Evolutionary conservation across 2,329 filamentous ascomycete species (phyloP).

Genomic region (Fusarium sp.): DNA sequence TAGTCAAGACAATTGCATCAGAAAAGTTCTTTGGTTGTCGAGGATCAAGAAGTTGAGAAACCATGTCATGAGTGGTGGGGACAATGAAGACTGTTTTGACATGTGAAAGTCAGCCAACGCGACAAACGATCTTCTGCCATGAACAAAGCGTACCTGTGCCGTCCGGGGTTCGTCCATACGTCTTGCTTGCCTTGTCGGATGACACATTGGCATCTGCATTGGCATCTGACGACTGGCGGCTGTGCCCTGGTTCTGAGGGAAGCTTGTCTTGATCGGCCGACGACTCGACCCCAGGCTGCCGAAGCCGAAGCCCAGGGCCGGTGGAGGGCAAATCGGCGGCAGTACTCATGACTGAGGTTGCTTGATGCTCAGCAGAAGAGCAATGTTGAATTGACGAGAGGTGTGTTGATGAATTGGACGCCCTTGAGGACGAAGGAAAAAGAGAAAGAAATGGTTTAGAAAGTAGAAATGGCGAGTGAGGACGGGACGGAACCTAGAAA

Average conservation of each 20-base stretch:
- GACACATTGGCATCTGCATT: conserved; percentile 2
- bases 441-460: conserved; percentile 5
- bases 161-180: conserved; percentile 90
- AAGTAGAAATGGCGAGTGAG: conserved; percentile 21
- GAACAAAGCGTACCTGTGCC: conserved; percentile 78
- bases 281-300: conserved; percentile 40
- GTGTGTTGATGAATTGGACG: background rate
- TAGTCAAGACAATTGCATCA: conserved; percentile 81
- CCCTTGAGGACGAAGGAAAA: conserved; percentile 3
- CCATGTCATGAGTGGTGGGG: conserved; percentile 98
- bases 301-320: conserved; percentile 47
- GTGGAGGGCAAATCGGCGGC: conserved; percentile 44
- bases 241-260: conserved; percentile 24
- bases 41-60: conserved; percentile 94
- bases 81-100: conserved; percentile 84
- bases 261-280: conserved; percentile 27
- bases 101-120: conserved; percentile 40
- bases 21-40: conserved; percentile 95
- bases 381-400: background rate
- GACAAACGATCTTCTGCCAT: conserved; percentile 13
- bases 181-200: conserved; percentile 69
- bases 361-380: conserved; percentile 2
- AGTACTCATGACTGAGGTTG: conserved; percentile 46
- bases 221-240: conserved; percentile 25
- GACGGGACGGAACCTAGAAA: conserved; percentile 21